These are phyloP conservation scores for Diplodia seriata DNA, from an alignment of 2,329 filamentous ascomycete genomes.

Conservation along the genomic window DNA sequence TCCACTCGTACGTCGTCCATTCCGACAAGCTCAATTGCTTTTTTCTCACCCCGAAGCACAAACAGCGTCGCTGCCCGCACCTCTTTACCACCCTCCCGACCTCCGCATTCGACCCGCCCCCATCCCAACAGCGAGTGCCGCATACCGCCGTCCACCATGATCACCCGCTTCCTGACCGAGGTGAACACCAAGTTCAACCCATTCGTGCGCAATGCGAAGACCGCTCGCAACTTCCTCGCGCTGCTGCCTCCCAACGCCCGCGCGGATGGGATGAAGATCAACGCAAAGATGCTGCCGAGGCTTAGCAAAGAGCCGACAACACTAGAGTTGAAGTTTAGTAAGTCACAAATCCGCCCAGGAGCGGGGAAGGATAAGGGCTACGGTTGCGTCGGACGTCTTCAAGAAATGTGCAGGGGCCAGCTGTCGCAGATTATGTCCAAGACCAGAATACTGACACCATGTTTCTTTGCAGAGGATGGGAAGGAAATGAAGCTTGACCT, in stretches of 20 bases:
- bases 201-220: constrained; percentile 79
- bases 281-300: constrained; percentile 76
- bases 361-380: not conserved
- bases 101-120: constrained; percentile 7
- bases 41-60: not conserved
- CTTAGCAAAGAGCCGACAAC: constrained; percentile 71
- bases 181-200: constrained; percentile 91
- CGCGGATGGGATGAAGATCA: constrained; percentile 71
- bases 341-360: constrained; percentile 36
- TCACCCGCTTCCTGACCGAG: constrained; percentile 84
- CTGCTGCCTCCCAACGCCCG: constrained; percentile 82
- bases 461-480: constrained; percentile 74
- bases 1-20: constrained; percentile 6
- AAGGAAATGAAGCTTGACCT: constrained; percentile 86
- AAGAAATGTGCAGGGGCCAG: not conserved
- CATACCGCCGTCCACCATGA: constrained; percentile 63
- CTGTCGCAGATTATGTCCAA: no score
- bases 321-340: constrained; percentile 86
- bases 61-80: not conserved
- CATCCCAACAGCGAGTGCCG: not conserved
- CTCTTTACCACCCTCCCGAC: not conserved
- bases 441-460: not conserved
- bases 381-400: not conserved
- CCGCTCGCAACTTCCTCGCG: constrained; percentile 86
- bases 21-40: not conserved